Evolutionary conservation across 441 rosid genomes (phyloP), one percentile per base, ranked within the genome.

Genomic region (Croton setiger): DNA sequence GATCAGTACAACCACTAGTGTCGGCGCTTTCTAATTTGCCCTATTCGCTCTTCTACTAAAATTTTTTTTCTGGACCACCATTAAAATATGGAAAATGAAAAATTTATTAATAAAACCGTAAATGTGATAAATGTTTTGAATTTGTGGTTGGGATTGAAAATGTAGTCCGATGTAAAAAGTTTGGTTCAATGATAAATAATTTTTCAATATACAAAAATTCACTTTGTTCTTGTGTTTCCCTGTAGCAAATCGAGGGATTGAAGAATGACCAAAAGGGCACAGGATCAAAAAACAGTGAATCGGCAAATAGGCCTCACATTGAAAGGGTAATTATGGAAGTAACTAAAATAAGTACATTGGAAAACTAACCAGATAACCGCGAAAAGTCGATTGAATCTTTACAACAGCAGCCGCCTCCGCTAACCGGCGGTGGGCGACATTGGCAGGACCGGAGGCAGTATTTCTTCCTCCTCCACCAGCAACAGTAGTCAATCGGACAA

Each of bases 361-460:
- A 51, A 69, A 23, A 78, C 84, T 68, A 66, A 95, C 99, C 93
- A 95, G 81, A 75, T 90, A 95, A 6, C 98, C 98, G 15, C 99
- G 99, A 76, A 95, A 95, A 6, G 85, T 85, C 5, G 99, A 86
- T 68, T 95, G 99, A 63, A 95, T 90, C 85, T 73, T 86, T 61
- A 95, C 75, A 55, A 86, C 93, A 10, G 98, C 92, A 14, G 78
- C 44, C 17, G 69, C 85, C 67, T 76, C 83, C 17, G 35, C 72
- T 74, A 81, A 58, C 61, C 72, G 45, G 48, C 74, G 74, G 39
- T 71, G 83, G 23, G 66, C 37, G 33, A 65, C 59, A 48, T 72
- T 71, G 18, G 47, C 75, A 53, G 67, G 75, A 68, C 76, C 55
- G 1, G 68, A 7, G 4, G 73, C 18, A 4, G 82, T 56, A 57